Conservation (phyloP, 345 rosid species). For the Eucalyptus pauciflora region DNA sequence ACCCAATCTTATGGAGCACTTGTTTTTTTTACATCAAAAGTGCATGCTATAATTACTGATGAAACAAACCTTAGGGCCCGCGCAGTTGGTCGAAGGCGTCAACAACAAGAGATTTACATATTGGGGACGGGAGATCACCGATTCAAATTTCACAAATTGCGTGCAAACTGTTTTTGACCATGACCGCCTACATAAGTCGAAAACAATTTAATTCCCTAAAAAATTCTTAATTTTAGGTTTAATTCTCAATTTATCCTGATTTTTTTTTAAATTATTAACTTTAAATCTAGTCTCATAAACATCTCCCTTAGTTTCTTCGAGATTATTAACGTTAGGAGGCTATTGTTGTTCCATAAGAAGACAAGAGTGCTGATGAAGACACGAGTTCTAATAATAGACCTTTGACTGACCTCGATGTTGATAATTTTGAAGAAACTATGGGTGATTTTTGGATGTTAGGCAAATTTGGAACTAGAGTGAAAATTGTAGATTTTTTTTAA, state of each 20-base stretch:
- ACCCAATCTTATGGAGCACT: not conserved
- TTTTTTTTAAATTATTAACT: not conserved
- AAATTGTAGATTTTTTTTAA: too few species aligned
- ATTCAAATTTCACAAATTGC: not conserved
- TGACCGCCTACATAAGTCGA: not conserved
- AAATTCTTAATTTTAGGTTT: fast-evolving
- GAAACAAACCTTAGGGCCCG: not conserved
- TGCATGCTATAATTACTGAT: not conserved
- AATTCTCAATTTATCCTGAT: not conserved
- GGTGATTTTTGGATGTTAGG: not conserved
- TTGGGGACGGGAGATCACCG: fast-evolving
- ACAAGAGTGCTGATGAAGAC: not conserved
- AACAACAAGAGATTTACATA: fast-evolving
- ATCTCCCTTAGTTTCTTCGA: not conserved
- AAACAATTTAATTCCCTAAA: not conserved
- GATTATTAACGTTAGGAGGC: not conserved
- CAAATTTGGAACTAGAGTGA: too few species aligned
- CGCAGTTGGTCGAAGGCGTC: not conserved
- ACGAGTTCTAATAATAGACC: fast-evolving
- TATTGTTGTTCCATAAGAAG: not conserved
- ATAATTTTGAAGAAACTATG: not conserved
- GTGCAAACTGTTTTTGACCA: not conserved
- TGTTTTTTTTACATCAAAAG: not conserved
- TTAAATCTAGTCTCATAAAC: not conserved
- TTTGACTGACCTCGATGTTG: fast-evolving